Evolutionary conservation across 2,329 filamentous ascomycete species (phyloP).

Genomic region (Piedraia hortae): DNA sequence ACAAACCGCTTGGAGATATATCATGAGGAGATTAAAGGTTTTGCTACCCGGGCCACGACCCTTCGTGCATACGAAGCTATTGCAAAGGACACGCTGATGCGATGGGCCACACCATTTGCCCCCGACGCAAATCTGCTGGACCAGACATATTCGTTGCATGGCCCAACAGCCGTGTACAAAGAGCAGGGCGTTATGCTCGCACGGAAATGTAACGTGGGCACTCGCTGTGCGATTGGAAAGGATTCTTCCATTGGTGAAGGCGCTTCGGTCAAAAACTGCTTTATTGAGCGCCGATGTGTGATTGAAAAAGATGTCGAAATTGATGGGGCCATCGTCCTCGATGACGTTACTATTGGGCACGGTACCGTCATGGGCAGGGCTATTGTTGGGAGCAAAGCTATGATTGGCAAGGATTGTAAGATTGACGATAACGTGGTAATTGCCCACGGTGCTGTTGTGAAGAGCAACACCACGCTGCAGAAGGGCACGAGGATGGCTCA

Average conservation of each 20-base stretch:
- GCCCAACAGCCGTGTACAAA: constrained; percentile 46
- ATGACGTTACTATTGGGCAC: constrained; percentile 52
- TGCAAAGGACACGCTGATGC: constrained; percentile 55
- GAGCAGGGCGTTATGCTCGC: constrained; percentile 53
- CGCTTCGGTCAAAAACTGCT: constrained; percentile 41
- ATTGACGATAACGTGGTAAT: constrained; percentile 49
- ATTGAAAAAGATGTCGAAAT: constrained; percentile 67
- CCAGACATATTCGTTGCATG: constrained; percentile 47
- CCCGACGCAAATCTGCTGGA: constrained; percentile 70
- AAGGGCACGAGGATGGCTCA: constrained; percentile 20
- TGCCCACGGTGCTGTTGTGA: constrained; percentile 49
- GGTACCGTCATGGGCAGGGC: constrained; percentile 40
- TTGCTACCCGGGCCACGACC: constrained; percentile 64
- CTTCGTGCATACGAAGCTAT: constrained; percentile 76
- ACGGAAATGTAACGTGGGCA: constrained; percentile 39
- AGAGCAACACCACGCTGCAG: constrained; percentile 26
- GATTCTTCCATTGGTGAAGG: constrained; percentile 48
- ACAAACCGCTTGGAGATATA: constrained; percentile 94
- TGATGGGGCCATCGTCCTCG: constrained; percentile 65
- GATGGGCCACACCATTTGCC: constrained; percentile 71
- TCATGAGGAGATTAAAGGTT: constrained; percentile 57
- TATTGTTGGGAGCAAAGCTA: constrained; percentile 46
- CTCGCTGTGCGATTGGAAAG: constrained; percentile 47
- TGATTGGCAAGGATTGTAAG: constrained; percentile 41
- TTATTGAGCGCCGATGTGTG: constrained; percentile 60